Evolutionary conservation across 2,329 filamentous ascomycete genomes (phyloP).

Genomic region (Scolecobasidium constrictum): DNA sequence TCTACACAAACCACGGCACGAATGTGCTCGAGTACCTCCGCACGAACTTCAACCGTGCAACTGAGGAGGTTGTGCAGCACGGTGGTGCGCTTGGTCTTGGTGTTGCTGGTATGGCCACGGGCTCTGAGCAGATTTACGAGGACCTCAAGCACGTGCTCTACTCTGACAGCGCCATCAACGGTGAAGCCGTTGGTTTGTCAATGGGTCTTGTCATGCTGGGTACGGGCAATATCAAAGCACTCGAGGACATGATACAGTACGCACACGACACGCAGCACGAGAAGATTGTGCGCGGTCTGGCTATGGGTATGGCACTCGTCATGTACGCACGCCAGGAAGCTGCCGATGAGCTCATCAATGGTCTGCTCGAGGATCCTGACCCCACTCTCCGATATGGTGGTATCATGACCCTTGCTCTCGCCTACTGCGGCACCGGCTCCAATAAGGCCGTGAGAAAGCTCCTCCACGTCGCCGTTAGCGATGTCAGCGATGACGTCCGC

Average conservation of each 20-base stretch:
- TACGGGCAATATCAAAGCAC: conserved; percentile 85
- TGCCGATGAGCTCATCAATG: conserved; percentile 89
- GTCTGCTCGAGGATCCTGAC: conserved; percentile 84
- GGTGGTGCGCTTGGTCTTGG: conserved; percentile 90
- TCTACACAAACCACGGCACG: conserved; percentile 94
- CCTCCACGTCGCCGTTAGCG: conserved; percentile 90
- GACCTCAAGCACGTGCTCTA: conserved; percentile 83
- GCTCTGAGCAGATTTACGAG: conserved; percentile 81
- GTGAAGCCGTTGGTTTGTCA: conserved; percentile 86
- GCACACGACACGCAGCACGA: conserved; percentile 97
- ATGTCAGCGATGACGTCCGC: conserved; percentile 95
- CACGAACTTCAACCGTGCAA: conserved; percentile 60
- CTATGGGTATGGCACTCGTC: conserved; percentile 93
- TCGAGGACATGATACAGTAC: conserved; percentile 96
- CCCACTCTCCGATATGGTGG: conserved; percentile 90
- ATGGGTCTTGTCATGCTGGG: conserved; percentile 99
- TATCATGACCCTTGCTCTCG: conserved; percentile 96
- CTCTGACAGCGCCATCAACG: conserved; percentile 89
- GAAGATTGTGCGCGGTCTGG: conserved; percentile 93
- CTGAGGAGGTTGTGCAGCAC: conserved; percentile 92
- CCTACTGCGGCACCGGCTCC: conserved; percentile 93
- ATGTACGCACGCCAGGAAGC: conserved; percentile 96
- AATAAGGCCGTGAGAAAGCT: conserved; percentile 97
- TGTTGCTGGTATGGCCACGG: conserved; percentile 95
- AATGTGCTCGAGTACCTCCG: conserved; percentile 75